These are phyloP conservation scores for Crithidia thermophila DNA, from an alignment of 208 protist genomes.

Conservation along the genomic window DNA sequence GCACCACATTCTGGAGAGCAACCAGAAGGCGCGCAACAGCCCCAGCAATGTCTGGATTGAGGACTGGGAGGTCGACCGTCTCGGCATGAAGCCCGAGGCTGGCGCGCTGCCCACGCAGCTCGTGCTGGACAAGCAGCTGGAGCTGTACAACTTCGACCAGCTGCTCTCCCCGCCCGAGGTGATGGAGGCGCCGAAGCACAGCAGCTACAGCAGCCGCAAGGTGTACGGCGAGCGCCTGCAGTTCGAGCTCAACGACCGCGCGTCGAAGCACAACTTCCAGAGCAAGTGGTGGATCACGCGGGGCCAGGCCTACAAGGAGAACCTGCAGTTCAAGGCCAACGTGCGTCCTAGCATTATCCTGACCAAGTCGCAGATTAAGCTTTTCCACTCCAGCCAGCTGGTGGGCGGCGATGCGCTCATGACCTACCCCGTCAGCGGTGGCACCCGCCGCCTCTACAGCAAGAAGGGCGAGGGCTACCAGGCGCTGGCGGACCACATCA, in stretches of 20 bases:
- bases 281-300: conserved; percentile 88
- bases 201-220: conserved; percentile 86
- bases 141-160: conserved; percentile 92
- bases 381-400: conserved; percentile 85
- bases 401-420: conserved; percentile 73
- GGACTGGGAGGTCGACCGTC: conserved; percentile 82
- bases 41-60: conserved; percentile 90
- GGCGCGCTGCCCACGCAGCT: conserved; percentile 73
- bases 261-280: conserved; percentile 83
- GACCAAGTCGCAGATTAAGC: conserved; percentile 63
- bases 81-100: conserved; percentile 69
- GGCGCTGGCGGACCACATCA: conserved; percentile 72
- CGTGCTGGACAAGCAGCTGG: conserved; percentile 79
- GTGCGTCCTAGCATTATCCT: conserved; percentile 71
- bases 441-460: conserved; percentile 76
- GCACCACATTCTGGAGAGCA: conserved; percentile 84
- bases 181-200: conserved; percentile 87
- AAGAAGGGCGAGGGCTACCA: conserved; percentile 63
- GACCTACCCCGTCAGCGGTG: conserved; percentile 75
- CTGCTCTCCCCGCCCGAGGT: conserved; percentile 78
- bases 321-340: conserved; percentile 79
- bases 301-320: conserved; percentile 75
- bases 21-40: conserved; percentile 86
- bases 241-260: conserved; percentile 90
- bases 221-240: conserved; percentile 81